These are phyloP conservation scores for Epichloe typhina DNA, from an alignment of 2,329 filamentous ascomycete genomes.

Conservation along the genomic window DNA sequence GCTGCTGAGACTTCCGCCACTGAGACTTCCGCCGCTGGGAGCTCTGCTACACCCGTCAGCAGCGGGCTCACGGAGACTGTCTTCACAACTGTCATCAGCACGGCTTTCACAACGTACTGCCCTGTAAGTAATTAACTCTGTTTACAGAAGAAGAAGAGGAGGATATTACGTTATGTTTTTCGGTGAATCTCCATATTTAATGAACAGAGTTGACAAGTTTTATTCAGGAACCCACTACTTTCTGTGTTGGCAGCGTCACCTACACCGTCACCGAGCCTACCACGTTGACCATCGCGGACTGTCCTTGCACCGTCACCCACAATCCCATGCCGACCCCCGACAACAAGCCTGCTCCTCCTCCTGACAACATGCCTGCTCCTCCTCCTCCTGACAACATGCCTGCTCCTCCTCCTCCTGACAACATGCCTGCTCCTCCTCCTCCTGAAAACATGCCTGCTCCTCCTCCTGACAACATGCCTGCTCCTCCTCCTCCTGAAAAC, in stretches of 20 bases:
- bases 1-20: neutral
- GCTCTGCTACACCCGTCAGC: neutral
- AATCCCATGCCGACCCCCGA: conserved; percentile 9
- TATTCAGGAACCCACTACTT: conserved; percentile 17
- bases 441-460: conserved; percentile 3
- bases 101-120: conserved; percentile 29
- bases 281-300: conserved; percentile 33
- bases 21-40: neutral
- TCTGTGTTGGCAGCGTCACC: conserved; percentile 27
- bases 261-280: conserved; percentile 29
- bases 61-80: conserved; percentile 3
- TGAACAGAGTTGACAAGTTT: neutral
- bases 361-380: neutral
- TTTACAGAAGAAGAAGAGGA: too few relatives aligned
- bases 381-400: conserved; percentile 2
- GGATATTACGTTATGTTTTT: too few relatives aligned
- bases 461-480: neutral
- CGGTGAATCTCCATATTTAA: too few relatives aligned
- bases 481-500: too few relatives aligned
- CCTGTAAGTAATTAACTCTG: conserved; percentile 21
- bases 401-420: conserved; percentile 2
- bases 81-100: conserved; percentile 25
- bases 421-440: neutral
- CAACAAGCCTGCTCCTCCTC: neutral
- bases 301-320: conserved; percentile 29